phyloP scores from a whole-genome alignment of 192 early-diverging fungal species.

The Entomortierella chlamydospora region DNA sequence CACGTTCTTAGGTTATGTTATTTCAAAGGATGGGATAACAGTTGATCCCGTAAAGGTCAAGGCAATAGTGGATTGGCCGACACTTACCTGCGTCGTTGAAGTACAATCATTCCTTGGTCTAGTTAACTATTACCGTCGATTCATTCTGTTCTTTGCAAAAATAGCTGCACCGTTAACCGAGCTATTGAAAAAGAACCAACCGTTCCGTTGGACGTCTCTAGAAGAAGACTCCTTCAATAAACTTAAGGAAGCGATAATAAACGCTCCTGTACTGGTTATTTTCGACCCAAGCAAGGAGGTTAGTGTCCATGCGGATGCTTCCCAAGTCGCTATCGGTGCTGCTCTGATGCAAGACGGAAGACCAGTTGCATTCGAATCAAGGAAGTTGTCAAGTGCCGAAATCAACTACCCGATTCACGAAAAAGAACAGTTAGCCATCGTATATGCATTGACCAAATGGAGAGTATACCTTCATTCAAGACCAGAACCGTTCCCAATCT shows the following conservation, averaged over 20 bases:
- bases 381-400: constrained; percentile 24
- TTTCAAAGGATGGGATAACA: constrained; percentile 24
- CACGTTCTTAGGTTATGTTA: constrained; percentile 30
- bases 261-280: constrained; percentile 34
- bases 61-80: constrained; percentile 29
- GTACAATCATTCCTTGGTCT: constrained; percentile 42
- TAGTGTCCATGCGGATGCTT: constrained; percentile 9
- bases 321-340: constrained; percentile 12
- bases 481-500: background rate
- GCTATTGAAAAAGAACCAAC: constrained; percentile 27
- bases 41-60: constrained; percentile 31
- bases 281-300: background rate
- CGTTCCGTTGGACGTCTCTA: constrained; percentile 14
- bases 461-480: constrained; percentile 2
- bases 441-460: constrained; percentile 17
- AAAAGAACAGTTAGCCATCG: constrained; percentile 17
- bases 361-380: constrained; percentile 33
- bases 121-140: constrained; percentile 47
- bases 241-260: constrained; percentile 18
- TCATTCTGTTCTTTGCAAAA: constrained; percentile 24
- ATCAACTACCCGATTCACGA: constrained; percentile 38
- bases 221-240: constrained; percentile 28
- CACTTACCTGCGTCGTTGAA: constrained; percentile 12
- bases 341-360: constrained; percentile 5
- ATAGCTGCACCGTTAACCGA: constrained; percentile 18